These are phyloP conservation scores for Colletotrichum destructivum DNA, from an alignment of 2,329 filamentous ascomycete genomes.

Conservation along the genomic window DNA sequence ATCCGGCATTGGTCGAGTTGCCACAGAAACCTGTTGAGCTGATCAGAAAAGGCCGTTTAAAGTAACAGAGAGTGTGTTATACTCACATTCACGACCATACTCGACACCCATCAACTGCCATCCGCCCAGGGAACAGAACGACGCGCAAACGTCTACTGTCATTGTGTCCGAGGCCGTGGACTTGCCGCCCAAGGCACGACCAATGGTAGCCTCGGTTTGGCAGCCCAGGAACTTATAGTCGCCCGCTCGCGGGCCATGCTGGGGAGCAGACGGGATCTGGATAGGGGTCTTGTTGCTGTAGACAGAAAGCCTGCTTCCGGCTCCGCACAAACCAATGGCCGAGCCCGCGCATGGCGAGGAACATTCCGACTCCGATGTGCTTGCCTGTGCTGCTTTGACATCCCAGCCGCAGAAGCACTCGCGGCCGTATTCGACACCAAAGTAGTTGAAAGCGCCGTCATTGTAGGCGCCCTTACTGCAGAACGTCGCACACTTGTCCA, in stretches of 20 bases:
- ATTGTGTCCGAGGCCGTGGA: conserved; percentile 45
- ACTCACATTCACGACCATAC: conserved; percentile 48
- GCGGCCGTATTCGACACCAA: conserved; percentile 46
- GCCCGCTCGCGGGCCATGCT: conserved; percentile 39
- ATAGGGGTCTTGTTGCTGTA: conserved; percentile 44
- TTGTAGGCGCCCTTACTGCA: conserved; percentile 43
- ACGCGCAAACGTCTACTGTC: conserved; percentile 46
- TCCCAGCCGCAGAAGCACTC: conserved; percentile 46
- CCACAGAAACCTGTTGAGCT: conserved; percentile 43
- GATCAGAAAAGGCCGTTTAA: neutral
- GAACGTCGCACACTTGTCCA: conserved; percentile 46
- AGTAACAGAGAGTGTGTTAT: neutral
- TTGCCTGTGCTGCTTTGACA: conserved; percentile 37
- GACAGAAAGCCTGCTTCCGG: conserved; percentile 44
- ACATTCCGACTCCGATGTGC: conserved; percentile 44
- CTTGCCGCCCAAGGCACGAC: conserved; percentile 42
- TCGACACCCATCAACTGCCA: conserved; percentile 47
- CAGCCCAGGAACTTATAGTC: conserved; percentile 46
- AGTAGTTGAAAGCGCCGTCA: conserved; percentile 46
- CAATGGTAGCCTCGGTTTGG: conserved; percentile 43
- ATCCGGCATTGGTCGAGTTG: conserved; percentile 42
- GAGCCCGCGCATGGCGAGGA: conserved; percentile 39
- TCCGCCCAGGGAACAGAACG: conserved; percentile 45
- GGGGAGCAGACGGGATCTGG: conserved; percentile 35
- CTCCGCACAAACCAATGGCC: conserved; percentile 38